Evolutionary conservation across 495 filamentous ascomycete species (phyloP).

Genomic region (Penicillium paxilli): DNA sequence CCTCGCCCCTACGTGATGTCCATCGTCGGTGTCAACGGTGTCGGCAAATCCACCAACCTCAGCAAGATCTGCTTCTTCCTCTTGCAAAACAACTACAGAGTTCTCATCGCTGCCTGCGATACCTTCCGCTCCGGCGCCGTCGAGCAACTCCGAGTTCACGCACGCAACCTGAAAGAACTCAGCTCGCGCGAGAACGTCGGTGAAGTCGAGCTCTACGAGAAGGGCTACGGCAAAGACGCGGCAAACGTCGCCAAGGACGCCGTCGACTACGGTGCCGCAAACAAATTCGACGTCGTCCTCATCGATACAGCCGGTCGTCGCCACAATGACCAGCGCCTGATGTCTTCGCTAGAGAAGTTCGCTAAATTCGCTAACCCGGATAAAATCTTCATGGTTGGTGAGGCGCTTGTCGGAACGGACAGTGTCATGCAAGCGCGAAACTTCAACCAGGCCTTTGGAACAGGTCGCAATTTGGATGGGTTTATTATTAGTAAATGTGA

Average conservation of each 20-base stretch:
- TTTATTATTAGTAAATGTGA: slow-evolving; percentile 99
- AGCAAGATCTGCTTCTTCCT: slow-evolving; percentile 98
- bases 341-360: slow-evolving; percentile 95
- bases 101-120: slow-evolving; percentile 94
- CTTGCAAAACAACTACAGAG: slow-evolving; percentile 91
- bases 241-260: slow-evolving; percentile 94
- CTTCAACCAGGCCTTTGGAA: slow-evolving; percentile 90
- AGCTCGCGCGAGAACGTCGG: slow-evolving; percentile 74
- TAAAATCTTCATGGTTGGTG: slow-evolving; percentile 98
- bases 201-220: slow-evolving; percentile 86
- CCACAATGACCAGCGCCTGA: slow-evolving; percentile 92
- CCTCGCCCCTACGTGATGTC: slow-evolving; percentile 91
- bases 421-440: slow-evolving; percentile 92
- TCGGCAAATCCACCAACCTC: slow-evolving; percentile 95
- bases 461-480: slow-evolving; percentile 77
- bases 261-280: slow-evolving; percentile 70
- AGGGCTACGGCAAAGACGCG: slow-evolving; percentile 96
- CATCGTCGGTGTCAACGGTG: slow-evolving; percentile 96
- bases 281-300: slow-evolving; percentile 87
- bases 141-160: slow-evolving; percentile 94
- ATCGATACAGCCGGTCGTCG: slow-evolving; percentile 95
- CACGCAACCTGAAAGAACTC: slow-evolving; percentile 84
- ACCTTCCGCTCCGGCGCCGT: slow-evolving; percentile 98
- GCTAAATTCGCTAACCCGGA: slow-evolving; percentile 93
- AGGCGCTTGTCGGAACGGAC: slow-evolving; percentile 93